A percentile compares a stretch with the other conserved stretches of the same genome.
phyloP scores from a whole-genome alignment of 805 yeast species.

The Lachancea mirantina region DNA sequence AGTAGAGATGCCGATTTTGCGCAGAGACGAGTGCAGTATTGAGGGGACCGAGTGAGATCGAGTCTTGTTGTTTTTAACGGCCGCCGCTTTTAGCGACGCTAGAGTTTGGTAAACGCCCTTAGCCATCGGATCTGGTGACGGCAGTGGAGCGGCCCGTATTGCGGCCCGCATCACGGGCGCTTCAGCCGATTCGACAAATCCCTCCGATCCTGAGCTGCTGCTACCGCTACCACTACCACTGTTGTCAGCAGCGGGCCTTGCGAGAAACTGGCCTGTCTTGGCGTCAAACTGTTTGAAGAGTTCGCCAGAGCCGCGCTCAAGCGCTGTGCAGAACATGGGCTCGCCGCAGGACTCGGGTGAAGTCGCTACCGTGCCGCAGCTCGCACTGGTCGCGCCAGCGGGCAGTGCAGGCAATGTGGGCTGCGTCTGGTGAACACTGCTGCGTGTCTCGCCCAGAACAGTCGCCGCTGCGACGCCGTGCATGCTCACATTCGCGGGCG shows the following conservation, averaged over 20 bases:
- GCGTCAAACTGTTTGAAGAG: slow-evolving; percentile 29
- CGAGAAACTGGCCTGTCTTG: slow-evolving; percentile 27
- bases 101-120: slow-evolving; percentile 6
- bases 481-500: slow-evolving; percentile 23
- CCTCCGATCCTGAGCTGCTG: too few species aligned
- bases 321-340: slow-evolving; percentile 4
- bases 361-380: not conserved
- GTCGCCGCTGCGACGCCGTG: slow-evolving; percentile 9
- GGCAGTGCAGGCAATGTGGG: not conserved
- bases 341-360: slow-evolving; percentile 4
- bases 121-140: slow-evolving; percentile 18
- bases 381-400: not conserved
- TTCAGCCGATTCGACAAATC: too few species aligned
- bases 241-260: not conserved
- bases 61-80: slow-evolving; percentile 15
- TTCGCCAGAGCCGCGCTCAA: slow-evolving; percentile 5
- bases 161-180: too few species aligned
- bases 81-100: slow-evolving; percentile 8
- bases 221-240: too few species aligned
- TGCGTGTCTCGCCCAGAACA: not conserved
- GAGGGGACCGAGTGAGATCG: slow-evolving; percentile 32
- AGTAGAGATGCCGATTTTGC: slow-evolving; percentile 12
- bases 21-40: slow-evolving; percentile 28
- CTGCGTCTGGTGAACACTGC: not conserved
- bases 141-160: not conserved